Conservation (phyloP, 495 filamentous ascomycete genomes). For the Penicillium samsonianum region DNA sequence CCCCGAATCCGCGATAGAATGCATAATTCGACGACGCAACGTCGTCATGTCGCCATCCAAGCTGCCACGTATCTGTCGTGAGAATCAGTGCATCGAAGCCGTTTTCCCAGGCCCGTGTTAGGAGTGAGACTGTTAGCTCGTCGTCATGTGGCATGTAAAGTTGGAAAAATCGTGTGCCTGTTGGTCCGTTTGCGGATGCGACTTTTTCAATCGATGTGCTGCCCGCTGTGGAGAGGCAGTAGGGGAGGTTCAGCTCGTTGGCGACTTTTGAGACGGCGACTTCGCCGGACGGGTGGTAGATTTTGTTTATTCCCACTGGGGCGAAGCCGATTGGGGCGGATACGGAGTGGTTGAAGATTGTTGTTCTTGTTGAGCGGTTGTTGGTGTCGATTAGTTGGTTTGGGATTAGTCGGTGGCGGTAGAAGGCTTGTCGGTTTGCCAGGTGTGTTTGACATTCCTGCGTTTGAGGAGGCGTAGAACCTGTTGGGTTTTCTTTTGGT, state of each 20-base stretch:
- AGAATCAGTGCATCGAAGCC: constrained; percentile 63
- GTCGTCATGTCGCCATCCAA: constrained; percentile 67
- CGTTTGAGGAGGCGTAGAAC: constrained; percentile 67
- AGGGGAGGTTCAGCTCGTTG: constrained; percentile 55
- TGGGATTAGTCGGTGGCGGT: constrained; percentile 65
- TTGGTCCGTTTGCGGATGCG: constrained; percentile 52
- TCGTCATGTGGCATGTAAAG: constrained; percentile 68
- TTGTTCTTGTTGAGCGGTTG: constrained; percentile 55
- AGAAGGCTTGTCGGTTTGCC: constrained; percentile 69
- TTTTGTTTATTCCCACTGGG: constrained; percentile 66
- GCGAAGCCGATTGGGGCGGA: constrained; percentile 64
- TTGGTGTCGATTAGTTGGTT: constrained; percentile 64
- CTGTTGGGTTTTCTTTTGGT: constrained; percentile 17
- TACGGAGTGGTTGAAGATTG: constrained; percentile 63
- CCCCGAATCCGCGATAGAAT: constrained; percentile 60
- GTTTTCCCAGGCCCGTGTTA: constrained; percentile 52
- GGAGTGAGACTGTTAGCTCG: constrained; percentile 54
- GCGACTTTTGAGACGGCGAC: constrained; percentile 60
- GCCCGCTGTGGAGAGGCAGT: constrained; percentile 61
- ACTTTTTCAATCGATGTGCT: constrained; percentile 61
- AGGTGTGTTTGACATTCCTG: constrained; percentile 65
- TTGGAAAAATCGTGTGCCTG: constrained; percentile 58
- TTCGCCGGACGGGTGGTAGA: constrained; percentile 61
- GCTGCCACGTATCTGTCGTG: constrained; percentile 65
- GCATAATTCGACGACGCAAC: constrained; percentile 60